A percentile compares a stretch with the other conserved stretches of the same genome.
Evolutionary conservation across 345 rosid species (phyloP).

Genomic region (Nasturtium officinale): DNA sequence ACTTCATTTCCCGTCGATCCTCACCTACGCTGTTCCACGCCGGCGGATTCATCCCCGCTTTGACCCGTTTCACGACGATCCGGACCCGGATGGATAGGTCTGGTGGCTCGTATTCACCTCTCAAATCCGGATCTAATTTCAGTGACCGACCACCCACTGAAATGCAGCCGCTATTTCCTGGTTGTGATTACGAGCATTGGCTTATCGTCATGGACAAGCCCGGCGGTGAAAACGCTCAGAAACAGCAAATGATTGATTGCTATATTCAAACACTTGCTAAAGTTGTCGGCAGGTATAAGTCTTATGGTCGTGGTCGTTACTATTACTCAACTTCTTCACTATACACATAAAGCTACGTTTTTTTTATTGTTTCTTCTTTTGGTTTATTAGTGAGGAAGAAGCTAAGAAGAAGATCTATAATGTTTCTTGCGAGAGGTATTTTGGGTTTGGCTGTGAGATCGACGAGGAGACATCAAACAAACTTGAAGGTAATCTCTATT

Average conservation of each 20-base stretch:
- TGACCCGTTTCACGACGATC: conserved; percentile 52
- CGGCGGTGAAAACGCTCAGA: conserved; percentile 79
- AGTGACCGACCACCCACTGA: conserved; percentile 92
- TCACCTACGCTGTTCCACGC: conserved; percentile 30
- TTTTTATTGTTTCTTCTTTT: not conserved
- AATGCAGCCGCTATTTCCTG: conserved; percentile 95
- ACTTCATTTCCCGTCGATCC: conserved; percentile 31
- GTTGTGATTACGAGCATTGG: conserved; percentile 96
- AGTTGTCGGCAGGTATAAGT: conserved; percentile 49
- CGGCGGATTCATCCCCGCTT: conserved; percentile 29
- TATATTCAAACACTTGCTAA: conserved; percentile 79
- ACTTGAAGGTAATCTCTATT: conserved; percentile 65
- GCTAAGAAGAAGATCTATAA: conserved; percentile 92
- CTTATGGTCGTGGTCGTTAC: not conserved
- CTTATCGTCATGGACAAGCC: conserved; percentile 97
- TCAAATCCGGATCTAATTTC: conserved; percentile 80
- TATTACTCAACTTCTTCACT: not conserved
- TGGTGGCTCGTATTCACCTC: conserved; percentile 75
- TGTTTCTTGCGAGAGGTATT: conserved; percentile 90
- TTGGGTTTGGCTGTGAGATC: conserved; percentile 93
- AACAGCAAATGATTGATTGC: conserved; percentile 92
- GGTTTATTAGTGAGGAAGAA: conserved; percentile 65
- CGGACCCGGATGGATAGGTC: conserved; percentile 76
- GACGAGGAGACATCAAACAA: conserved; percentile 94
- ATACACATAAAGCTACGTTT: not conserved